Evolutionary conservation across 371 early-diverging fungal species (phyloP), one percentile per base, ranked within the genome.

Genomic region (Mortierella sp.): DNA sequence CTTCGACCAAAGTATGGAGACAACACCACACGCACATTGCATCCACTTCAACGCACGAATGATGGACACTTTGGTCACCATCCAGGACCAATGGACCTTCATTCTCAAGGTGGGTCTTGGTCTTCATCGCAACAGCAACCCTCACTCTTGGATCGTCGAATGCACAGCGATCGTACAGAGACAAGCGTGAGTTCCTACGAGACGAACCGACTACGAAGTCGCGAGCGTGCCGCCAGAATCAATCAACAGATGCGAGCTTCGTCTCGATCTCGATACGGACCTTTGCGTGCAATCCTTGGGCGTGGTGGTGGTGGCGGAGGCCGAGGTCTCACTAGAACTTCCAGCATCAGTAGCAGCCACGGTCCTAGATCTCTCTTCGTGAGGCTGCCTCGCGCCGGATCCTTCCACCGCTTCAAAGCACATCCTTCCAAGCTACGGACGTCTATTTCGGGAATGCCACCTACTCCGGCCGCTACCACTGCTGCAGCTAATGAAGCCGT

Each of bases 231-330:
- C 9, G 60, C 60, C 0, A 48, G 41, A 45, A 22, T 64, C 17
- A 64, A 71, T 28, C 71, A 64, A 25, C 49, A 56, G 13, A 17
- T 64, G 52, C 29, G 48, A 1, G 48, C 28, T 0, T 48, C 71
- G 0, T n/a, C n/a, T n/a, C n/a, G n/a, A n/a, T 52, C 49, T 2
- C 49, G 44, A 17, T 61, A 50, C 31, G 54, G 51, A 1, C 52
- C 52, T 21, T 25, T 67, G 17, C 55, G 61, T 6, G 45, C 45
- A 21, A 41, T 57, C 22, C 45, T 54, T 21, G 17, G 16, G n/a
- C 41, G 45, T 28, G 45, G 39, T 29, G 39, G 50, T 25, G 25
- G 17, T n/a, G n/a, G n/a, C n/a, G n/a, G n/a, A n/a, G n/a, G n/a
- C n/a, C n/a, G n/a, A n/a, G n/a, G n/a, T n/a, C n/a, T n/a, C n/a